Percentiles rank a stretch among this genome's conserved stretches.
Evolutionary conservation across 2,329 filamentous ascomycete species (phyloP).

Genomic region (Ophiognomonia clavigignenti-juglandacearum): DNA sequence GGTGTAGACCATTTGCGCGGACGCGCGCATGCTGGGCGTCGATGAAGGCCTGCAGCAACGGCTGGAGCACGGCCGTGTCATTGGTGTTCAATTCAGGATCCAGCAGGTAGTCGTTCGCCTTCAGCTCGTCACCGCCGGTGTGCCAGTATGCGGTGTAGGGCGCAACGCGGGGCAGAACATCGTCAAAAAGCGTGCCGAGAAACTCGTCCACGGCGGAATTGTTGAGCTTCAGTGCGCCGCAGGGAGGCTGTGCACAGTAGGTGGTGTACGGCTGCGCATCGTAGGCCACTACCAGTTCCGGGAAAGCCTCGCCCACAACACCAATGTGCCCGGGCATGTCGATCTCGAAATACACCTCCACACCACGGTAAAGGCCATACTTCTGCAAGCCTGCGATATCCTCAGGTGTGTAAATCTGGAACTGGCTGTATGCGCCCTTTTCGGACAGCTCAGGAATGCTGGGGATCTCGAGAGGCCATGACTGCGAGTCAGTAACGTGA

Average conservation of each 20-base stretch:
- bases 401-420: constrained; percentile 60
- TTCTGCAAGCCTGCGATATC: constrained; percentile 64
- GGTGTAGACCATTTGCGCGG: constrained; percentile 58
- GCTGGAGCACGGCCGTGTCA: constrained; percentile 58
- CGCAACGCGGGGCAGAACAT: constrained; percentile 66
- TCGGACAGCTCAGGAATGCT: constrained; percentile 65
- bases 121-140: constrained; percentile 84
- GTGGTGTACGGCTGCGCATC: constrained; percentile 50
- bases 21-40: constrained; percentile 65
- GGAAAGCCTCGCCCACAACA: constrained; percentile 59
- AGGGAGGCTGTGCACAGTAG: constrained; percentile 60
- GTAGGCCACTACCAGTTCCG: constrained; percentile 66
- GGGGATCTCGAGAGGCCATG: constrained; percentile 80
- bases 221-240: constrained; percentile 72
- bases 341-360: constrained; percentile 71
- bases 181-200: constrained; percentile 66
- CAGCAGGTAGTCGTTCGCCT: constrained; percentile 67
- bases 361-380: constrained; percentile 63
- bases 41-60: constrained; percentile 74
- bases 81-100: constrained; percentile 70
- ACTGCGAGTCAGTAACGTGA: constrained; percentile 78
- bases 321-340: constrained; percentile 79
- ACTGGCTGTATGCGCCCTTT: constrained; percentile 68
- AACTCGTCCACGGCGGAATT: constrained; percentile 65
- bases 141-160: constrained; percentile 75